A percentile compares a stretch with the other conserved stretches of the same genome.
phyloP scores from a whole-genome alignment of 345 rosid genomes.

The Limnanthes douglasii region DNA sequence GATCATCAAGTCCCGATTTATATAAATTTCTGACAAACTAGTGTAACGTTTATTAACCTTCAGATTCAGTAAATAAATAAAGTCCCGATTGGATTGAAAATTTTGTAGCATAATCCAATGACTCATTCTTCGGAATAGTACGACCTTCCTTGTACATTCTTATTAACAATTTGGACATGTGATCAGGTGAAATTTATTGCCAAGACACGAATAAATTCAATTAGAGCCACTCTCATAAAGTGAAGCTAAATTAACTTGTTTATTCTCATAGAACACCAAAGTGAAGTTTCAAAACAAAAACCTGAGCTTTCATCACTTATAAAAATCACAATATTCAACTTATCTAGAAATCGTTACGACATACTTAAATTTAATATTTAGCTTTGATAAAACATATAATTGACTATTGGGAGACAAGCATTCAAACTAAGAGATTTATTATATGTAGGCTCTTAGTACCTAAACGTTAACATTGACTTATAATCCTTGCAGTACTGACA shows the following conservation, averaged over 20 bases:
- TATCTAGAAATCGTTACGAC: too few species aligned
- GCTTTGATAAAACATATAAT: slow-evolving; percentile 79
- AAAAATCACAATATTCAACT: background rate
- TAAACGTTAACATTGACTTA: slow-evolving; percentile 10
- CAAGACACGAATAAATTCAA: background rate
- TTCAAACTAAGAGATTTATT: slow-evolving; percentile 79
- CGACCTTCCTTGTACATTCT: slow-evolving; percentile 73
- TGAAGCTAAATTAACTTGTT: too few species aligned
- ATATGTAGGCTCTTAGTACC: slow-evolving; percentile 88
- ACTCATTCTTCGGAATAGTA: slow-evolving; percentile 41
- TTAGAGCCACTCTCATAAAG: too few species aligned
- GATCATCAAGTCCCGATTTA: slow-evolving; percentile 78
- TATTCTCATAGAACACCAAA: background rate
- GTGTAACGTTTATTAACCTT: too few species aligned
- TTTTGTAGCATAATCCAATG: slow-evolving; percentile 86
- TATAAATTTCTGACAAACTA: too few species aligned
- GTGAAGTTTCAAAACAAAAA: too few species aligned
- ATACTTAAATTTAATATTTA: background rate
- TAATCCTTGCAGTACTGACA: slow-evolving; percentile 2
- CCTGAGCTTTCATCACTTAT: background rate
- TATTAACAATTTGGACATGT: too few species aligned
- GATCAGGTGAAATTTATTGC: too few species aligned
- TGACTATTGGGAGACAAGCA: slow-evolving; percentile 76
- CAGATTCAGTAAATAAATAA: too few species aligned
- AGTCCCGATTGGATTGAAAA: too few species aligned